Base-by-base conservation (phyloP, 2,329 filamentous ascomycete genomes). In the Aspergillus persii region DNA sequence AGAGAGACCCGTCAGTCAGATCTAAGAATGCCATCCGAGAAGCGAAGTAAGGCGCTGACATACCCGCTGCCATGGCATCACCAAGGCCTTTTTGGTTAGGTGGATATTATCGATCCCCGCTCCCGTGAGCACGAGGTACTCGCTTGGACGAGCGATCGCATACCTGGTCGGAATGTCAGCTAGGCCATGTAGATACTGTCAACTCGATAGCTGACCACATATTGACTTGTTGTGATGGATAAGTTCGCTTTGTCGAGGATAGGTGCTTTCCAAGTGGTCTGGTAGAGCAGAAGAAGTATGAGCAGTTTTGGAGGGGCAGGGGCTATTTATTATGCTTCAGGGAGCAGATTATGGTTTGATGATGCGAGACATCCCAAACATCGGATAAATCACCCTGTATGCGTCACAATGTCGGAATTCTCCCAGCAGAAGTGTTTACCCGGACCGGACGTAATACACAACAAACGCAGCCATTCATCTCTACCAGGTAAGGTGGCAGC, bases 61-160 rank as follows among this genome's bases (percentile, higher is more conserved):
- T 66, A 76, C 76, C 65, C 86, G 83, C 76, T 93, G 89, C 63
- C 90, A 86, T 57, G 89, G 89, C 76, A 82, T 84, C 18, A 92
- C 82, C 79, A 89, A 87, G 57, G 87, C 83, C 64, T 91, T 89
- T 78, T 96, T 96, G 71, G 85, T 86, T 74, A 96, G 92, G 66
- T 85, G 85, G 67, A 96, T 86, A 69, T 84, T 87, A 48, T 87
- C 81, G 67, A 96, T 83, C 65, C 88, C 86, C 77, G 87, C 87
- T 78, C 92, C 91, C 68, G 91, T 95, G 68, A 95, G 85, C 81
- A 91, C 91, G 76, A 96, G 89, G 82, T 95, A 96, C 78, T 92
- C 86, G 77, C 92, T 90, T 30, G 90, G 88, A 57, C 86, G 85
- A 23, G 90, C 88, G 64, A 92, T 84, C 73, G 82, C 84, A 77